Evolutionary conservation across 441 rosid genomes (phyloP).

Genomic region (Euphorbia celastroides): DNA sequence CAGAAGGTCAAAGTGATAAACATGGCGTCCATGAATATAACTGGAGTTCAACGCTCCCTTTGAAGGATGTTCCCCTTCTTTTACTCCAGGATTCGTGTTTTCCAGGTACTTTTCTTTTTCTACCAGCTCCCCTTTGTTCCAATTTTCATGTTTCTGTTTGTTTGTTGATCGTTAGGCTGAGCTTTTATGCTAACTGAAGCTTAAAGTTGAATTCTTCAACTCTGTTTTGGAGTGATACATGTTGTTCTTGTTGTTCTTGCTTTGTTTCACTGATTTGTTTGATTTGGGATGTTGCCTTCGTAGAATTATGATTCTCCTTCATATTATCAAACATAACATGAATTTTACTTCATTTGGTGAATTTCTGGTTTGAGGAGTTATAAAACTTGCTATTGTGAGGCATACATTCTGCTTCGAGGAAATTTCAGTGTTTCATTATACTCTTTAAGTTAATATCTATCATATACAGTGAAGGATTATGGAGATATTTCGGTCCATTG

Average conservation of each 20-base stretch:
- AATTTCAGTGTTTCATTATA: background rate
- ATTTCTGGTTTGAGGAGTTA: background rate
- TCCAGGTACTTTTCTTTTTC: slow-evolving; percentile 27
- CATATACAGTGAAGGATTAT: slow-evolving; percentile 33
- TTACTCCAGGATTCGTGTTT: slow-evolving; percentile 38
- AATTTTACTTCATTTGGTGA: background rate
- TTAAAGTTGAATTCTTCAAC: background rate
- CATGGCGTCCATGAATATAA: slow-evolving; percentile 19
- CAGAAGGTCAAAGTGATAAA: slow-evolving; percentile 23
- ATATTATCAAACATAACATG: background rate
- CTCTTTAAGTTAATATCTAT: background rate
- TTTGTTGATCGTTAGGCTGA: background rate
- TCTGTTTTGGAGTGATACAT: background rate
- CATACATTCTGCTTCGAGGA: background rate
- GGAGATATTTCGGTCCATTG: slow-evolving; percentile 27
- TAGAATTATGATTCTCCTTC: background rate
- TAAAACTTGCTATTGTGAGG: background rate
- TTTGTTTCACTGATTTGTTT: background rate
- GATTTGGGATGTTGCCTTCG: background rate
- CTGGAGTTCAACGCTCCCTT: slow-evolving; percentile 32
- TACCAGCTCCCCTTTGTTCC: background rate
- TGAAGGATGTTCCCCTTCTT: slow-evolving; percentile 41
- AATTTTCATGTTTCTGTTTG: background rate
- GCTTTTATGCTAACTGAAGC: background rate
- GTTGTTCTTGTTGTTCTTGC: background rate